These are phyloP conservation scores for Puccinia sorghi DNA, from an alignment of 1,284 basidiomycete genomes.

Conservation along the genomic window DNA sequence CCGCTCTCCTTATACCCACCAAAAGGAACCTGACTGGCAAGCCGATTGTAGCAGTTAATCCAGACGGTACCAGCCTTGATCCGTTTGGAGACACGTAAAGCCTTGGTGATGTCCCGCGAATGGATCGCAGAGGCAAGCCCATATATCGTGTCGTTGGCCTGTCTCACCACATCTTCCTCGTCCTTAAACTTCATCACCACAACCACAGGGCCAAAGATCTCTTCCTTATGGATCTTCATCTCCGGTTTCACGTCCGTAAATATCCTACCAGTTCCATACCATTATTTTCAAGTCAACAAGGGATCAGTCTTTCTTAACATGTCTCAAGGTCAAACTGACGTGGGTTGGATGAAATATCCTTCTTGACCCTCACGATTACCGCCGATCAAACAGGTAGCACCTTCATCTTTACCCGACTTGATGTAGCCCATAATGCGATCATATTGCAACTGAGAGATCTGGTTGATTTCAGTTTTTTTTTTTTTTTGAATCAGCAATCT, in stretches of 20 bases:
- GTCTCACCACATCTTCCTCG: conserved; percentile 66
- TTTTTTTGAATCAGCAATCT: not conserved
- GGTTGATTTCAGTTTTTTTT: not conserved
- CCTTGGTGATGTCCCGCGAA: conserved; percentile 73
- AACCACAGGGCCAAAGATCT: conserved; percentile 60
- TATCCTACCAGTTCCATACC: conserved; percentile 51
- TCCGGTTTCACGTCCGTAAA: conserved; percentile 66
- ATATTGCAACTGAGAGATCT: conserved; percentile 65
- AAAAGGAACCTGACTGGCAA: conserved; percentile 72
- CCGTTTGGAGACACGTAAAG: conserved; percentile 71
- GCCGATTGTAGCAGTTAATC: conserved; percentile 74
- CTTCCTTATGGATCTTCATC: conserved; percentile 86
- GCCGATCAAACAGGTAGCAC: conserved; percentile 77
- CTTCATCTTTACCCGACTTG: conserved; percentile 75
- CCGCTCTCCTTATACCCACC: conserved; percentile 76
- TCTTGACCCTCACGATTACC: conserved; percentile 73
- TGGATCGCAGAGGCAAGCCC: conserved; percentile 87
- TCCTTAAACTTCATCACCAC: conserved; percentile 70
- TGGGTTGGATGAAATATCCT: conserved; percentile 63
- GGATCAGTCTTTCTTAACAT: no score
- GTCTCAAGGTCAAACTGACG: conserved; percentile 23
- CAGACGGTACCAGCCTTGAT: conserved; percentile 81
- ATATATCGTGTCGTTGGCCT: conserved; percentile 81
- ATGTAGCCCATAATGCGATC: conserved; percentile 91
- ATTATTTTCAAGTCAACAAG: not conserved